Base-by-base conservation (phyloP, 352 stramenopile genomes). In the Phytopythium chamaehyphon region DNA sequence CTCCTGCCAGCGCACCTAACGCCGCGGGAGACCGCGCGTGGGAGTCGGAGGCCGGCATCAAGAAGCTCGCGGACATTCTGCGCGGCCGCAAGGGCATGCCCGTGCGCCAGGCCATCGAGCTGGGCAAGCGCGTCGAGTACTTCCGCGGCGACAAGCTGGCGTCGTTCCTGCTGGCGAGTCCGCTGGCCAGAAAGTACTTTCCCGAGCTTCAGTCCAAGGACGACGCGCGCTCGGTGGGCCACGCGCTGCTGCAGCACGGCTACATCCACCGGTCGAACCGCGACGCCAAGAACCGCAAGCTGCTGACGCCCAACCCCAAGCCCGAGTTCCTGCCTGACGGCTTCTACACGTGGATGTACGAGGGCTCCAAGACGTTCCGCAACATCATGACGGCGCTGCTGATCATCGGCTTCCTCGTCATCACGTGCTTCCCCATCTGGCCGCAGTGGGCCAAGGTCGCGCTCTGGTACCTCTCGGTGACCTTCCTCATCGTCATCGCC, bases 341-440 rank as follows among this genome's bases (percentile, higher is more conserved):
- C 16, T 99, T 98, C 73, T 99, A 98, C 76, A 98, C 96, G 43
- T 99, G 96, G 96, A 98, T 99, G 72, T 99, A 98, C 73, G 90
- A 99, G 51, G 96, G 96, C 24, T 91, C 97, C 37, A 98, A 98
- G 82, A 98, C 96, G 47, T 77, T 98, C 58, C 94, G 93, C 63
- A 98, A 99, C 77, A 75, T 99, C 16, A 90, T 99, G 75, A 99
- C 97, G 50, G 93, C 86, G 46, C 64, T 96, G 54, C 77, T 99
- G 55, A 98, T 99, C 71, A 84, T 98, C 45, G 93, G 93, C 44
- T 98, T 99, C 65, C 72, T 99, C 38, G 89, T 89, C 47, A 97
- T 98, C 59, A 98, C 96, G 52, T 99, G 96, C 78, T 99, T 99
- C 69, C 96, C 97, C 11, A 99, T 99, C 62, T 99, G 97, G 97